phyloP scores from a whole-genome alignment of 2,329 filamentous ascomycete genomes.

The Cadophora malorum region DNA sequence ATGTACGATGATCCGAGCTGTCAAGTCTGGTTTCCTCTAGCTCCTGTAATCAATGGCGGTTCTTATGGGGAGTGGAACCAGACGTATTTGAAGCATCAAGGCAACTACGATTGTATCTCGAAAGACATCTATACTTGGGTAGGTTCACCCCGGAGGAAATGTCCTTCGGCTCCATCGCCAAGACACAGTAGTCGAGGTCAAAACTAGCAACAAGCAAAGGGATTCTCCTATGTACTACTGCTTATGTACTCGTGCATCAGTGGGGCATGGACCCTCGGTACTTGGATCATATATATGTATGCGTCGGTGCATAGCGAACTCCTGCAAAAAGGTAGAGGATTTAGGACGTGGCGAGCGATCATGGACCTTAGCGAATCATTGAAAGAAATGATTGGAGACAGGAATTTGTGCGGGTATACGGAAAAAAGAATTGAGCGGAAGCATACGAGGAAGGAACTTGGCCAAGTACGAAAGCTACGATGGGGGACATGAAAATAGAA shows the following conservation, averaged over 20 bases:
- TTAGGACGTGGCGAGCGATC: slow-evolving; percentile 2
- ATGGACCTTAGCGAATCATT: slow-evolving; percentile 5
- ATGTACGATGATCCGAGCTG: slow-evolving; percentile 11
- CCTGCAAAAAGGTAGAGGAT: slow-evolving; percentile 1
- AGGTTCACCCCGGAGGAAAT: neutral
- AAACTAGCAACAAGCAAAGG: neutral
- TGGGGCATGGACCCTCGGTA: slow-evolving; percentile 3
- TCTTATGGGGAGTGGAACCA: slow-evolving; percentile 9
- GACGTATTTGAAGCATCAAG: neutral
- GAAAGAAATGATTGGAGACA: neutral
- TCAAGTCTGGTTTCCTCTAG: slow-evolving; percentile 8
- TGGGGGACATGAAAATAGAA: neutral
- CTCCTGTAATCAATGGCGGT: neutral
- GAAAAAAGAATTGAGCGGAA: slow-evolving; percentile 2
- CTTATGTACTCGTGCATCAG: slow-evolving; percentile 11
- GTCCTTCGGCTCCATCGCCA: neutral
- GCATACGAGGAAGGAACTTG: slow-evolving; percentile 2
- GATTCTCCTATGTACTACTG: slow-evolving; percentile 14
- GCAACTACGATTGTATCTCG: neutral
- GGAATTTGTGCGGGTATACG: slow-evolving; percentile 1
- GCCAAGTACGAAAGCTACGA: neutral
- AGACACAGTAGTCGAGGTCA: neutral
- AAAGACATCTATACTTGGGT: slow-evolving; percentile 10
- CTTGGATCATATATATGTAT: slow-evolving; percentile 3
- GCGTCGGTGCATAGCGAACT: slow-evolving; percentile 9